Base-by-base conservation (phyloP, 2,329 filamentous ascomycete genomes). In the Pseudomassariella vexata region DNA sequence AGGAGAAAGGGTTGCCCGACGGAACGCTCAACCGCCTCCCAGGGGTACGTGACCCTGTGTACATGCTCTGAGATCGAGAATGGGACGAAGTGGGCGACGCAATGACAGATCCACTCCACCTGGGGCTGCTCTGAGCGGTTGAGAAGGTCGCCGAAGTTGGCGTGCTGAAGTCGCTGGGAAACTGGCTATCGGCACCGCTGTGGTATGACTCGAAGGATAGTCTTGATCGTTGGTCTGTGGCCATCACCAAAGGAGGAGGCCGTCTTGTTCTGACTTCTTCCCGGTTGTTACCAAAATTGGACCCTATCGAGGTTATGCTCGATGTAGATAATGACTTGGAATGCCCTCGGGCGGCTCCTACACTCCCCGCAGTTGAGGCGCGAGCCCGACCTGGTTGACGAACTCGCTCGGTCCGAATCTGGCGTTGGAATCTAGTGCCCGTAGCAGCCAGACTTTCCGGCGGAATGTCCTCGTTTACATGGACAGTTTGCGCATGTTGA, bases 381-480 rank as follows among this genome's bases (percentile, higher is more conserved):
- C 89, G 74, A 6, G 85, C 81, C 44, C 89, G 72, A 37, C 73
- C 81, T 2, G 82, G 74, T 30, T 84, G 82, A 33, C 86, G 75
- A 20, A 90, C 83, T 37, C 87, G 72, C 44, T 95, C 89, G 1
- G 86, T 94, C 32, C 90, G 76, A 37, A 95, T 87, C 57, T 95
- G 89, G 40, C 90, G 76, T 50, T 95, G 90, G 48, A 94, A 95
- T 23, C 90, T 74, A 7, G 89, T 94, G 16, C 89, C 88, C 2
- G 86, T 92, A 4, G 90, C 92, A 11, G 92, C 92, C 14, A 96
- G 73, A 2, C 92, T 96, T 56, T 95, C 88, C 24, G 81, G 79
- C 4, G 92, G 92, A 20, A 98, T 98, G 36, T 95, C 88, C 56
- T 96, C 92, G 56, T 96, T 95, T 36, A 94, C 85, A 56, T 98